Conservation (phyloP, 2,329 filamentous ascomycete genomes). For the Aspergillus sp. region DNA sequence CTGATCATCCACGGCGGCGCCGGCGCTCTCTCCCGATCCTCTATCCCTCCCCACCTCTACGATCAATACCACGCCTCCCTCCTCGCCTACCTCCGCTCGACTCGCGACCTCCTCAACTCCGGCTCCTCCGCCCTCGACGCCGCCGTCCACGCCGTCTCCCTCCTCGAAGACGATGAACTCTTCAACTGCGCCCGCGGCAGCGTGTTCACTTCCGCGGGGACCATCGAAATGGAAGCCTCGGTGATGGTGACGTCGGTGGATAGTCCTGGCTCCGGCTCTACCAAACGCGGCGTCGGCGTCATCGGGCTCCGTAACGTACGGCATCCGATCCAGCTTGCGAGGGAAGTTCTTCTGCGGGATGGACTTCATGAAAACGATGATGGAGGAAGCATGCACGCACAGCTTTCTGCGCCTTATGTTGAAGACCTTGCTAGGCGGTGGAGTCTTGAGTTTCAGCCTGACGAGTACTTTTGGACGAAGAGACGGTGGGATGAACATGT, state of each 20-base stretch:
- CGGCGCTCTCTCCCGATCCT: conserved; percentile 64
- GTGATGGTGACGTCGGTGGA: conserved; percentile 70
- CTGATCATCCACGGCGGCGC: conserved; percentile 73
- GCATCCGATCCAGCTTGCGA: conserved; percentile 75
- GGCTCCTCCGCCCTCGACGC: conserved; percentile 66
- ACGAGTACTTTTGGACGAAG: conserved; percentile 76
- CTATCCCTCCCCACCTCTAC: conserved; percentile 60
- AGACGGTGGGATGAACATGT: conserved; percentile 76
- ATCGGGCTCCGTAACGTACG: conserved; percentile 72
- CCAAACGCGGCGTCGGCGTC: conserved; percentile 76
- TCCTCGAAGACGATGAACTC: conserved; percentile 75
- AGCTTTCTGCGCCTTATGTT: conserved; percentile 66
- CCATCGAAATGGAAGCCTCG: conserved; percentile 81
- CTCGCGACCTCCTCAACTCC: conserved; percentile 40
- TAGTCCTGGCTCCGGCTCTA: conserved; percentile 39
- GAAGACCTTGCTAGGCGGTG: conserved; percentile 63
- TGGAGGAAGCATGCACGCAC: conserved; percentile 56
- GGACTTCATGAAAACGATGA: conserved; percentile 41
- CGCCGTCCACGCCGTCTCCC: conserved; percentile 71
- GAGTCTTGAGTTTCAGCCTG: conserved; percentile 68
- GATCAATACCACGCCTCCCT: conserved; percentile 60
- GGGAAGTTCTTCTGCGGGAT: conserved; percentile 61
- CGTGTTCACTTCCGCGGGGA: conserved; percentile 79
- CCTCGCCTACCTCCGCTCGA: conserved; percentile 58
- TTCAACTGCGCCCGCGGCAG: conserved; percentile 85